Percentiles rank a stretch among this genome's conserved stretches.
phyloP scores from a whole-genome alignment of 2,329 filamentous ascomycete species.

The Fusarium sulawesiense region DNA sequence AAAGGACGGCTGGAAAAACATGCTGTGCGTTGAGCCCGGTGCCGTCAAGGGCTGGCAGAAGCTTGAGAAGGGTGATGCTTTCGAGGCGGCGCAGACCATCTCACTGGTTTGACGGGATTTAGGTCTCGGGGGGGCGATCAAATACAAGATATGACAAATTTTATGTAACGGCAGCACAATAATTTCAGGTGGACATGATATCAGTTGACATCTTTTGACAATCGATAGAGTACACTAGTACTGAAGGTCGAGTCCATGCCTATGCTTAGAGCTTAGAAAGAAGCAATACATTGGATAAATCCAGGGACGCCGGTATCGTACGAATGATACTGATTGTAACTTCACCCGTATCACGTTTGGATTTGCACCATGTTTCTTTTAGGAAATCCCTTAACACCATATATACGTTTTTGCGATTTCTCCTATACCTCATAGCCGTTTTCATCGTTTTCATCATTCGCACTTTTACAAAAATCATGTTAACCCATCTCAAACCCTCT shows the following conservation, averaged over 20 bases:
- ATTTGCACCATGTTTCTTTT: background rate
- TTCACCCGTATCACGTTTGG: background rate
- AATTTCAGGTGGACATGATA: conserved; percentile 34
- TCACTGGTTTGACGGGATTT: conserved; percentile 48
- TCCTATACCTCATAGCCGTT: background rate
- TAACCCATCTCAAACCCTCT: background rate
- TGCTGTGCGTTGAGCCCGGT: conserved; percentile 95
- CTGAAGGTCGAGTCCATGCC: conserved; percentile 12
- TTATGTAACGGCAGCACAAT: conserved; percentile 28
- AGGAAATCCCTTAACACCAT: background rate
- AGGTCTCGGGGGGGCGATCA: background rate
- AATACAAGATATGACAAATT: conserved; percentile 35
- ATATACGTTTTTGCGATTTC: background rate
- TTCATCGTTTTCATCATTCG: background rate
- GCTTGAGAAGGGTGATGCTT: conserved; percentile 80
- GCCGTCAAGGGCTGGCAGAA: conserved; percentile 84
- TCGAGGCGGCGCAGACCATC: conserved; percentile 71
- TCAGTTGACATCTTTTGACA: conserved; percentile 25
- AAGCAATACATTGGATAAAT: conserved; percentile 17
- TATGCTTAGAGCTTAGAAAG: conserved; percentile 26
- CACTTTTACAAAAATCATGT: background rate
- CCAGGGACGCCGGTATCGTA: background rate
- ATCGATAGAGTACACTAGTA: background rate
- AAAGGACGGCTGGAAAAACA: conserved; percentile 89
- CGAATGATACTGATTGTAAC: background rate